Evolutionary conservation across 192 early-diverging fungal genomes (phyloP), one percentile per base, ranked within the genome.

Genomic region (Coemansia sp.): DNA sequence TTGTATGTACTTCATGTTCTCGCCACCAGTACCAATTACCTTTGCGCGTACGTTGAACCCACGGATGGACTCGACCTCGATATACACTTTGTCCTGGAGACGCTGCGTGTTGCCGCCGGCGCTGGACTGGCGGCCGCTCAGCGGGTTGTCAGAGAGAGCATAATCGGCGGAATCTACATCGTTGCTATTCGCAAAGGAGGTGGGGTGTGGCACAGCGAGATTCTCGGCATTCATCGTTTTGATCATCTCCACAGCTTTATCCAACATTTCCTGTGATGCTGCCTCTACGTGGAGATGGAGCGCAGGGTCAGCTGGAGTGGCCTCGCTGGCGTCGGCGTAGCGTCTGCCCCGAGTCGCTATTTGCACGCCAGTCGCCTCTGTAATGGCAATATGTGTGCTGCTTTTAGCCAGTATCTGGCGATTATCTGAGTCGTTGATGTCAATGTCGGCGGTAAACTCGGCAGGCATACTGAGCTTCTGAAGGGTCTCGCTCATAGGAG

Each of bases 1-100:
- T 72, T 95, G 91, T 57, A 97, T 95, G 75, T 95, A 93, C 74
- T 95, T 94, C 60, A 97, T 92, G 79, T 93, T 94, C 27, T 78
- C 78, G 20, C 89, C 85, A 0, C 81, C 85, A 22, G 94, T 93
- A 12, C 95, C 95, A 52, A 96, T 90, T 34, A 97, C 87, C 75
- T 96, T 96, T 33, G 92, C 92, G 13, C 93, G 88, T 27, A 93
- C 83, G 74, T 95, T 93, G 78, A 93, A 96, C 2, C 85, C 82
- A n/a, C 88, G 87, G 36, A 88, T 88, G 2, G 89, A 87, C 49
- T 92, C 91, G 31, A 95, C 90, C 7, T 88, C 92, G 24, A 97
- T 86, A 55, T 79, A 87, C 1, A 96, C 84, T 74, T 92, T 94
- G 9, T 87, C 88, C 53, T 90, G 85, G 33, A 88, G 46, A 10